Evolutionary conservation across 306 rosid species (phyloP).

Genomic region (Elaeagnus macrophylla): DNA sequence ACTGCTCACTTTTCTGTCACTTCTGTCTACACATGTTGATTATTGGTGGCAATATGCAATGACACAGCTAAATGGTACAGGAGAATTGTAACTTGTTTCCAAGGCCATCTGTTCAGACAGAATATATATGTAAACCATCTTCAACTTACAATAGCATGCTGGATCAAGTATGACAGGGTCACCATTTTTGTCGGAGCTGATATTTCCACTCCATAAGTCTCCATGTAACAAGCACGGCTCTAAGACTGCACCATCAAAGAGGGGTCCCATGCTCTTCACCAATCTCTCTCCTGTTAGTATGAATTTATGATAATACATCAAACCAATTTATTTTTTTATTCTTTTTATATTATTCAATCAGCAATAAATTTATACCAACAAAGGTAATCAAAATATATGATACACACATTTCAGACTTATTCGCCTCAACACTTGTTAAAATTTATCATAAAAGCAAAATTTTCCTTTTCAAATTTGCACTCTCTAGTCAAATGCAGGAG

Average conservation of each 20-base stretch:
- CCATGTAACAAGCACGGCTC: constrained; percentile 95
- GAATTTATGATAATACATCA: constrained; percentile 2
- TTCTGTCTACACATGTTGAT: too few species aligned
- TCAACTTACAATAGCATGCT: constrained; percentile 91
- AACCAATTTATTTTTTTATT: neutral
- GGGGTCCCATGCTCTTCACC: constrained; percentile 54
- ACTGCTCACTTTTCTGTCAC: too few species aligned
- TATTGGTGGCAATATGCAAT: too few species aligned
- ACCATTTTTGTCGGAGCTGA: constrained; percentile 71
- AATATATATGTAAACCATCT: constrained; percentile 3
- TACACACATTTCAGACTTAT: too few species aligned
- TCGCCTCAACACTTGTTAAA: too few species aligned
- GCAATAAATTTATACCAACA: too few species aligned
- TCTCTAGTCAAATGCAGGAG: too few species aligned
- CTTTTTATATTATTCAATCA: neutral
- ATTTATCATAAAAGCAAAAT: too few species aligned
- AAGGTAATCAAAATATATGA: too few species aligned
- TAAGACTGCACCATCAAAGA: constrained; percentile 51
- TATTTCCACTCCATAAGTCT: constrained; percentile 95
- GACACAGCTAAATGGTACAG: too few species aligned
- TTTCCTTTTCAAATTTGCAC: too few species aligned
- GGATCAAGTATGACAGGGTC: constrained; percentile 92
- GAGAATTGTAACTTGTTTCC: neutral
- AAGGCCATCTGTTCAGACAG: constrained; percentile 1
- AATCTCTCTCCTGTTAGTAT: constrained; percentile 61